phyloP scores from a whole-genome alignment of 2,329 filamentous ascomycete genomes.

The Neocucurbitaria cava region DNA sequence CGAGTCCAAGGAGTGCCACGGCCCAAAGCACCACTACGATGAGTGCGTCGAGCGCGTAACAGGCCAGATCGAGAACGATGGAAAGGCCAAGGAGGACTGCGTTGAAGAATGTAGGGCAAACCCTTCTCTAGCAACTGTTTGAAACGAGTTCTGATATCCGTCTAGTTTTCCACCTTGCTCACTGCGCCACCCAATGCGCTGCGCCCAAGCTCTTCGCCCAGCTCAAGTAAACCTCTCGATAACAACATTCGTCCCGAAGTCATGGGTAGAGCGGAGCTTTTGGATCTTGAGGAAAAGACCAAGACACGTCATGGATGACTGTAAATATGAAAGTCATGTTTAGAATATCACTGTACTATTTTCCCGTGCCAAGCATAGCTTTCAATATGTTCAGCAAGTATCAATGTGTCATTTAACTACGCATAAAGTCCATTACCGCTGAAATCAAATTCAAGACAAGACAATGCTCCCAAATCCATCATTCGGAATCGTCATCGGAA shows the following conservation, averaged over 20 bases:
- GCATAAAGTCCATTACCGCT: not conserved
- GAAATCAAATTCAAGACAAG: not conserved
- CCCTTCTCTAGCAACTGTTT: not conserved
- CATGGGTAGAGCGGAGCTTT: constrained; percentile 24
- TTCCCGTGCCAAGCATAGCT: constrained; percentile 14
- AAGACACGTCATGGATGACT: constrained; percentile 39
- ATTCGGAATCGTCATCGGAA: constrained; percentile 14
- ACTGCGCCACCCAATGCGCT: constrained; percentile 92
- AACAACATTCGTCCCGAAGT: constrained; percentile 15
- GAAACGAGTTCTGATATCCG: constrained; percentile 11
- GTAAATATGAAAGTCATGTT: constrained; percentile 48
- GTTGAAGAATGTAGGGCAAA: constrained; percentile 93
- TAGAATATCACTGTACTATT: constrained; percentile 48
- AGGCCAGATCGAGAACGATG: constrained; percentile 70
- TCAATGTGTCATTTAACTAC: not conserved
- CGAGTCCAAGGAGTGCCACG: constrained; percentile 82
- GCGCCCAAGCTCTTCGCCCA: constrained; percentile 93
- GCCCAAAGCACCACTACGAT: constrained; percentile 96
- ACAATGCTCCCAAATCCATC: not conserved
- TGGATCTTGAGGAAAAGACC: constrained; percentile 31
- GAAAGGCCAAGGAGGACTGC: constrained; percentile 89
- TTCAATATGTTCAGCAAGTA: not conserved
- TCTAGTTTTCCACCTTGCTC: constrained; percentile 95
- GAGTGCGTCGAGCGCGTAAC: constrained; percentile 97
- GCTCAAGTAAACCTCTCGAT: constrained; percentile 75